Evolutionary conservation across 2,329 filamentous ascomycete species (phyloP), one percentile per base, ranked within the genome.

Genomic region (Beauveria bassiana): DNA sequence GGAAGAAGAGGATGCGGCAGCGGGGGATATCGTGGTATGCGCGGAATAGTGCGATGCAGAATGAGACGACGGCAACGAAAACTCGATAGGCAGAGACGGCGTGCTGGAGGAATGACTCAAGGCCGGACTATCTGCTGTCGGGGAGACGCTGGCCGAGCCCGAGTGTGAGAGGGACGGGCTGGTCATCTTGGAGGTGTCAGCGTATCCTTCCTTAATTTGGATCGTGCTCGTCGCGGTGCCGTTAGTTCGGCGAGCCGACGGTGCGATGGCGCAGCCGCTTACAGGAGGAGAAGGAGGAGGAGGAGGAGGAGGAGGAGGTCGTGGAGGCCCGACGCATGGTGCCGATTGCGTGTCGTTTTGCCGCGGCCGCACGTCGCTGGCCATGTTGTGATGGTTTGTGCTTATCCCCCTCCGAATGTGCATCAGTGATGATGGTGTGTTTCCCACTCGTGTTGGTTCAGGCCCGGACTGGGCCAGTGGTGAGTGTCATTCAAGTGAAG

Each of bases 401-500:
- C 18, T 20, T 18, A 3, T 10, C 26, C 28, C 34, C 14, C 24
- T 43, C 16, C 28, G 16, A 16, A 18, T 47, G 18, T 57, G 22
- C 51, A 40, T 31, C 6, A 5, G 42, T 24, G 26, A 16, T 24
- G 24, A n/a, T 31, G 18, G 5, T 31, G 5, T 49, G 16, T 14
- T 24, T 40, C 16, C 40, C 20, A 34, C 49, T 31, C 10, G n/a
- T 46, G n/a, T 14, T 42, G 31, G 55, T 18, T 59, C 16, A 49
- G 55, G 55, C 55, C 55, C 55, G 34, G 26, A 16, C 6, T 40
- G 55, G 55, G 55, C 55, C 55, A 12, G 55, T 49, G 43, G 34
- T 59, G 45, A 50, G 14, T 50, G 45, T 59, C 45, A 59, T 59
- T 31, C 31, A 49, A 20, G 42, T 12, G 8, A 28, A 10, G 10